Evolutionary conservation across 2,329 filamentous ascomycete genomes (phyloP).

Genomic region (Tolypocladium tundrense): DNA sequence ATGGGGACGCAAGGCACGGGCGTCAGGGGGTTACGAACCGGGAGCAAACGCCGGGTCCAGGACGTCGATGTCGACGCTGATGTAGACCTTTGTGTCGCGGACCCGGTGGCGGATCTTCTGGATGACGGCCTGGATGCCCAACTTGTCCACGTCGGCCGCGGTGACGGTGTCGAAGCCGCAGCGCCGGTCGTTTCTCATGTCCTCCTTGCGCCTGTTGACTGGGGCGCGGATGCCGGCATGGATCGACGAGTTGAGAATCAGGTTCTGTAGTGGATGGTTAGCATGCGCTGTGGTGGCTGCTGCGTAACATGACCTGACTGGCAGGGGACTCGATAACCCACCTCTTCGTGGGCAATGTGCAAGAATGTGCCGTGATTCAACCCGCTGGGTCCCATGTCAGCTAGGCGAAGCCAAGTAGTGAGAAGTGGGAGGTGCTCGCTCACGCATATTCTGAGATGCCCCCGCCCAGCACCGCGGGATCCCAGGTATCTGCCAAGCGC

Average conservation of each 20-base stretch:
- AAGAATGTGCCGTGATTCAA: conserved; percentile 14
- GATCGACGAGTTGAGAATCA: conserved; percentile 62
- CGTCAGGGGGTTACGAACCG: not conserved
- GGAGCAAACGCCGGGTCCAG: conserved; percentile 48
- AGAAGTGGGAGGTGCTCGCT: not conserved
- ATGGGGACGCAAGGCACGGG: not conserved
- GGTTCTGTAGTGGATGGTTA: conserved; percentile 7
- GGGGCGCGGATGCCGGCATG: conserved; percentile 73
- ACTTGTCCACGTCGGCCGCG: conserved; percentile 58
- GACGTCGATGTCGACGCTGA: conserved; percentile 69
- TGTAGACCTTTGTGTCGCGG: conserved; percentile 63
- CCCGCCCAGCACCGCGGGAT: not conserved
- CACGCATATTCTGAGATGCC: not conserved
- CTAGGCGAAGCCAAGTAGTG: not conserved
- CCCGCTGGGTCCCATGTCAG: conserved; percentile 1
- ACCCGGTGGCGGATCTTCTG: conserved; percentile 56
- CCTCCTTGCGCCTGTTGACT: conserved; percentile 38
- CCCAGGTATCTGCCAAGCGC: not conserved
- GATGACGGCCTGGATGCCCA: conserved; percentile 59
- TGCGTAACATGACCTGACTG: not conserved
- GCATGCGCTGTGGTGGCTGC: not conserved
- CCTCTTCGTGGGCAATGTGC: conserved; percentile 14
- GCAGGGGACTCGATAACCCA: not conserved
- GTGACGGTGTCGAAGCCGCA: conserved; percentile 12
- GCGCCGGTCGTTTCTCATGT: conserved; percentile 11